phyloP scores from a whole-genome alignment of 768 basidiomycete genomes.

The Lyophyllum decastes region DNA sequence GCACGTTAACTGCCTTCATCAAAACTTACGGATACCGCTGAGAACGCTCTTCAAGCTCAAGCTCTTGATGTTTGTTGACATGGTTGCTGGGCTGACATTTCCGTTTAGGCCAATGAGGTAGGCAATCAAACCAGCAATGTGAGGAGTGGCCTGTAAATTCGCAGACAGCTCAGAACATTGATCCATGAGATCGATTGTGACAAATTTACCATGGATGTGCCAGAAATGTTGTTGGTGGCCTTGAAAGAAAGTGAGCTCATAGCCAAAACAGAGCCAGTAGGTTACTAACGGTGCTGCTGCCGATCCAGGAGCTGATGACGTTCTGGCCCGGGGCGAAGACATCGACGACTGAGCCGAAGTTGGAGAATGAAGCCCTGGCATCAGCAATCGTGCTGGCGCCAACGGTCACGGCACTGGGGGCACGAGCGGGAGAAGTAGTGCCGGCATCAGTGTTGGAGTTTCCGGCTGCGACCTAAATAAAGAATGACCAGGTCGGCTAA shows the following conservation, averaged over 20 bases:
- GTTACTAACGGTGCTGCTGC: slow-evolving; percentile 12
- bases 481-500: not conserved
- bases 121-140: slow-evolving; percentile 12
- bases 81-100: slow-evolving; percentile 4
- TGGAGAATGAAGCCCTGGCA: slow-evolving; percentile 32
- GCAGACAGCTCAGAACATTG: not conserved
- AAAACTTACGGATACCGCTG: slow-evolving; percentile 5
- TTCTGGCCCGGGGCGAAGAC: slow-evolving; percentile 34
- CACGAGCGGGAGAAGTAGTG: slow-evolving; percentile 6
- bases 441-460: slow-evolving; percentile 5
- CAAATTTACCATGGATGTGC: slow-evolving; percentile 13
- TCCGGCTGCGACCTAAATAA: slow-evolving; percentile 12
- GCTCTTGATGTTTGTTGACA: slow-evolving; percentile 2
- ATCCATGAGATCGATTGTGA: not conserved
- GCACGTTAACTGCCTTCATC: not conserved
- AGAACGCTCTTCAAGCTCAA: not conserved
- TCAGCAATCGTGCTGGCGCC: slow-evolving; percentile 26
- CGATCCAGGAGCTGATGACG: slow-evolving; percentile 26
- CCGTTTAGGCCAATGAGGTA: slow-evolving; percentile 7
- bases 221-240: slow-evolving; percentile 4
- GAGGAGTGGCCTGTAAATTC: slow-evolving; percentile 10
- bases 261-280: not conserved
- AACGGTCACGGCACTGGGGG: slow-evolving; percentile 8
- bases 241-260: not conserved
- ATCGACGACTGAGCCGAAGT: slow-evolving; percentile 33